Evolutionary conservation across 148 eudicot species (phyloP), one percentile per base, ranked within the genome.

Genomic region (Rhododendron henanense): DNA sequence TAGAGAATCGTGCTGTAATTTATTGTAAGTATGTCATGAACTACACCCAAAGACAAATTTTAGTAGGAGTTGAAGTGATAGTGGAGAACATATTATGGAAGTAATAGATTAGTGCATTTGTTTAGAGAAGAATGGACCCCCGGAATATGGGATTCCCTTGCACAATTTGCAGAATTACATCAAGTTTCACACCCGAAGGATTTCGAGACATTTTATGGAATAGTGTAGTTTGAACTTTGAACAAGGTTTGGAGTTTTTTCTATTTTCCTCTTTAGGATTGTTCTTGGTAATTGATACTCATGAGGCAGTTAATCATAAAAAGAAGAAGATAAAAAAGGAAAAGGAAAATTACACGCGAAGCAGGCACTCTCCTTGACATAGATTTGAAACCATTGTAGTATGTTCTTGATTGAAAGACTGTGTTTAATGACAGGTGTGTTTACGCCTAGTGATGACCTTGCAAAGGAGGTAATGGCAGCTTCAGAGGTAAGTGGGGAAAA

Each of bases 401-500:
- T 77, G 47, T 14, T 25, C 6, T 33, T 81, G 25, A 57, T 69
- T 65, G 14, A 28, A 77, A 45, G 0, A 53, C 2, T 23, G 53
- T 23, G 51, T 67, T 81, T 15, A 47, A 86, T 71, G 37, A 83
- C 89, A 97, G 99, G 99, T 85, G 88, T 94, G 65, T 97, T 94
- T 87, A 95, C 98, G 28, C 96, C 98, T 7, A 89, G 90, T 84
- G 99, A 97, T 84, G 95, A 94, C 81, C 92, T 97, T 59, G 97
- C 98, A 45, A 90, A 92, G 89, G 99, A 97, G 91, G 93, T 97
- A 13, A 73, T 91, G 81, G 91, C 90, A 78, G 99, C 99, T 79
- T 90, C 99, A 9, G 98, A 95, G 85, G 88, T 67, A 4, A 67
- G 91, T 9, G 99, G 99, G 78, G 99, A 97, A 91, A 97, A 95